Percentiles rank a stretch among this genome's conserved stretches.
Evolutionary conservation across 768 basidiomycete genomes (phyloP).

Genomic region (Russula virescens): DNA sequence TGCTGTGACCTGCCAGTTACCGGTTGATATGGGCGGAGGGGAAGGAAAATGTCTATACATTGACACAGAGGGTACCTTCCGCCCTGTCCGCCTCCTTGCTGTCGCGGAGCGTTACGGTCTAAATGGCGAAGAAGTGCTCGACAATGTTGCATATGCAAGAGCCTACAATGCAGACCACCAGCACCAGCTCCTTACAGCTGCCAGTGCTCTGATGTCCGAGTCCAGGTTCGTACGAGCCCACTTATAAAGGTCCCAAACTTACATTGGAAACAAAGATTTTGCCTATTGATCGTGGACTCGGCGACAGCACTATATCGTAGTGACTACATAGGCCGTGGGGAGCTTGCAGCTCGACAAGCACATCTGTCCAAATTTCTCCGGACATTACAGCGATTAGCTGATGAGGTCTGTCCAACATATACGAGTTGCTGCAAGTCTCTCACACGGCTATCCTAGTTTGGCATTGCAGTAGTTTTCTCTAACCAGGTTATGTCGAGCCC

Average conservation of each 20-base stretch:
- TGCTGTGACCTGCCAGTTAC: slow-evolving; percentile 96
- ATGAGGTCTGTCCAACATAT: slow-evolving; percentile 61
- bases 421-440: slow-evolving; percentile 1
- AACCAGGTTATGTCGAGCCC: slow-evolving; percentile 99
- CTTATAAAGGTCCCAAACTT: slow-evolving; percentile 22
- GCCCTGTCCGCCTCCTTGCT: slow-evolving; percentile 89
- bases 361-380: slow-evolving; percentile 95
- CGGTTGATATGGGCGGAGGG: slow-evolving; percentile 95
- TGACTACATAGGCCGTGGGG: slow-evolving; percentile 93
- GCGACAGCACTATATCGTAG: slow-evolving; percentile 93
- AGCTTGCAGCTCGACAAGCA: slow-evolving; percentile 89
- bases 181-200: slow-evolving; percentile 78
- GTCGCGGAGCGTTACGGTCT: slow-evolving; percentile 96
- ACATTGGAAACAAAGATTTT: slow-evolving; percentile 57
- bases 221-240: slow-evolving; percentile 58
- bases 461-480: slow-evolving; percentile 93
- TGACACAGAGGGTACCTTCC: slow-evolving; percentile 98
- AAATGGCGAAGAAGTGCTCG: slow-evolving; percentile 95
- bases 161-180: slow-evolving; percentile 99
- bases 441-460: slow-evolving; percentile 57
- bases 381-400: slow-evolving; percentile 87
- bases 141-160: slow-evolving; percentile 96
- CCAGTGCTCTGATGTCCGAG: slow-evolving; percentile 98
- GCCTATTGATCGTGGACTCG: slow-evolving; percentile 93
- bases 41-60: slow-evolving; percentile 99